These are phyloP conservation scores for Suillus decipiens DNA, from an alignment of 768 basidiomycete genomes.

Conservation along the genomic window DNA sequence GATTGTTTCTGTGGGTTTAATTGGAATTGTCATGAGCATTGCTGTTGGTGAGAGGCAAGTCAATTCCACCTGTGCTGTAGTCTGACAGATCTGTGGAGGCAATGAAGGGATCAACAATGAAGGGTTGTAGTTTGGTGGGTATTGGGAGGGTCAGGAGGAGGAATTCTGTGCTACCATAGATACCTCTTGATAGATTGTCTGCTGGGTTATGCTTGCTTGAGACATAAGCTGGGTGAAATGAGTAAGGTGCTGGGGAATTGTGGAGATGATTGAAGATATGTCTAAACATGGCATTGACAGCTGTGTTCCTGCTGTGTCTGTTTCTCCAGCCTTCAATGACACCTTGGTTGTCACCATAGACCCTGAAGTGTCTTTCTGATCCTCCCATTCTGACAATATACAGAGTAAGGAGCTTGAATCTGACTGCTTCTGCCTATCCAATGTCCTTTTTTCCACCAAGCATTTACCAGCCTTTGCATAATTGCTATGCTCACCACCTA, in stretches of 20 bases:
- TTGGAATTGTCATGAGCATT: background rate
- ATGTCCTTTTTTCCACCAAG: too few species aligned
- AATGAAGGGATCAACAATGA: conserved; percentile 5
- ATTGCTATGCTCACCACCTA: conserved; percentile 22
- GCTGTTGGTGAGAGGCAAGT: background rate
- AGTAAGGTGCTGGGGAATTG: background rate
- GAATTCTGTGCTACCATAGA: conserved; percentile 18
- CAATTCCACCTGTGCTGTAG: conserved; percentile 13
- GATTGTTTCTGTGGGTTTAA: fast-evolving
- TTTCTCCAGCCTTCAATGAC: too few species aligned
- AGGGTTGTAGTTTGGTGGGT: conserved; percentile 22
- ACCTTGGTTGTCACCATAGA: too few species aligned
- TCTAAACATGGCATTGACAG: too few species aligned
- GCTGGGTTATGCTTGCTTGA: conserved; percentile 39
- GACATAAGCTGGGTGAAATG: conserved; percentile 26
- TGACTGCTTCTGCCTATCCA: too few species aligned
- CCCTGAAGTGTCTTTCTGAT: too few species aligned
- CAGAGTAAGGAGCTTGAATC: too few species aligned
- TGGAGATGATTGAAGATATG: background rate
- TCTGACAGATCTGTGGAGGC: background rate
- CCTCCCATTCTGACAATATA: too few species aligned
- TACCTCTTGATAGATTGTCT: conserved; percentile 38
- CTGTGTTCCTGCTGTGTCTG: too few species aligned
- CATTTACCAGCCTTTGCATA: background rate
- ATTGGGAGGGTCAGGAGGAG: conserved; percentile 36